phyloP scores from a whole-genome alignment of 352 stramenopile species.

The Pythium periplocum region DNA sequence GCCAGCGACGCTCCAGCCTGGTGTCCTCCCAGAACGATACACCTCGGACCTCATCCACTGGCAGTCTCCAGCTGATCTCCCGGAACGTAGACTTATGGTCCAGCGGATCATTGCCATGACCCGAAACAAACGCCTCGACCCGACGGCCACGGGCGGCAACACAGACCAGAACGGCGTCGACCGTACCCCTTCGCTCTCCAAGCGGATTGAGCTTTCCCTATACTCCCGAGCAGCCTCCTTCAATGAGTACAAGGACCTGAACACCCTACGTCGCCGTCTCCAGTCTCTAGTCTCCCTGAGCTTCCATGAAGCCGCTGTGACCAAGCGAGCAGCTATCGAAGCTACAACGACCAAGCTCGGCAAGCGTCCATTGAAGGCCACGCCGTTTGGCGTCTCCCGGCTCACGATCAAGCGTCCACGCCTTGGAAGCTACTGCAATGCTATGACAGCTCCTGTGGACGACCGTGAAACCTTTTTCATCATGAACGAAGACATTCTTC shows the following conservation, averaged over 20 bases:
- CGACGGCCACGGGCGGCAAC: constrained; percentile 11
- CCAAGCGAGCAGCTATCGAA: constrained; percentile 31
- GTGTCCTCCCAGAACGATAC: constrained; percentile 68
- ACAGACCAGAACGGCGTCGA: constrained; percentile 30
- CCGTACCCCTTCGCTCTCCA: constrained; percentile 74
- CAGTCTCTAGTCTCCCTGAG: constrained; percentile 85
- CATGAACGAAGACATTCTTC: constrained; percentile 68
- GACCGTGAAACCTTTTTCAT: constrained; percentile 42
- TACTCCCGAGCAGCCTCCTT: constrained; percentile 81
- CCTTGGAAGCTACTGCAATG: constrained; percentile 3
- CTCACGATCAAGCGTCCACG: constrained; percentile 59
- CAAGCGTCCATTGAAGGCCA: constrained; percentile 43
- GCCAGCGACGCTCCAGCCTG: constrained; percentile 37
- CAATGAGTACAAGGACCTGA: constrained; percentile 81
- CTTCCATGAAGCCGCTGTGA: constrained; percentile 77
- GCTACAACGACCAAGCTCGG: constrained; percentile 27
- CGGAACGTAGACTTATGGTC: constrained; percentile 76
- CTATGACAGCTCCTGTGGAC: background rate
- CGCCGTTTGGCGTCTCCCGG: constrained; percentile 52
- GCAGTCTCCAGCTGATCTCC: constrained; percentile 78
- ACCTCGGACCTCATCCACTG: constrained; percentile 74
- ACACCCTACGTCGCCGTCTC: constrained; percentile 70
- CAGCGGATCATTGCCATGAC: constrained; percentile 88
- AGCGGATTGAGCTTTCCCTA: constrained; percentile 82
- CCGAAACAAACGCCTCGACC: constrained; percentile 48